Conservation (phyloP, 305 asterid species). For the Fraxinus greggii region DNA sequence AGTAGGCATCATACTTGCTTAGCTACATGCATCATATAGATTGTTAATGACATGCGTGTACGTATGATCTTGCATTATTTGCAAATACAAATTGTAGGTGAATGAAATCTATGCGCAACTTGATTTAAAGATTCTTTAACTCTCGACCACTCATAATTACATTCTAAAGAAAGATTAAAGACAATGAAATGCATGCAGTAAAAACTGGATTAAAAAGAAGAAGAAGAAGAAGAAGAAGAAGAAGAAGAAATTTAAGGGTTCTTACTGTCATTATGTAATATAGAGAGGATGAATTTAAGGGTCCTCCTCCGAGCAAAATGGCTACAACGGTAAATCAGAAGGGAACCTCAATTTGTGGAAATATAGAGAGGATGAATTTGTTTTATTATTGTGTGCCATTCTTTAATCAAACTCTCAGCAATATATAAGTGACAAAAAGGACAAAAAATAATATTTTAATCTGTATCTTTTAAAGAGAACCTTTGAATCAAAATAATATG, state of each 20-base stretch:
- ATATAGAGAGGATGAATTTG: background rate
- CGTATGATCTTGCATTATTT: background rate
- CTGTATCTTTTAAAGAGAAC: slow-evolving; percentile 47
- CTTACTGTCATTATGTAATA: slow-evolving; percentile 34
- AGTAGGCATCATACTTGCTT: background rate
- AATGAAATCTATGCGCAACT: background rate
- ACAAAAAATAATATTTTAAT: slow-evolving; percentile 30
- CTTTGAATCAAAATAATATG: slow-evolving; percentile 43
- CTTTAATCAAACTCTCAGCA: slow-evolving; percentile 22
- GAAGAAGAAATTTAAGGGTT: background rate
- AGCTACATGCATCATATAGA: background rate
- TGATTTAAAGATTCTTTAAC: background rate
- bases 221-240: too few species aligned
- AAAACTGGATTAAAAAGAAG: background rate
- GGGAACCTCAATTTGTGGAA: background rate
- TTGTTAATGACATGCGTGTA: background rate
- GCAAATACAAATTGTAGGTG: background rate
- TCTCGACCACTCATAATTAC: background rate
- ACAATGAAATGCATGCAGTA: background rate
- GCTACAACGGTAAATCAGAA: background rate
- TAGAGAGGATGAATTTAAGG: too few species aligned
- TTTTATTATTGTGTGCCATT: slow-evolving; percentile 20
- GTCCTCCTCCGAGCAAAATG: background rate
- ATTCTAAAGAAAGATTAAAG: background rate
- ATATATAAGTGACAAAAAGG: slow-evolving; percentile 33